phyloP scores from a whole-genome alignment of 75 land plant genomes.

The Cupressus sempervirens region DNA sequence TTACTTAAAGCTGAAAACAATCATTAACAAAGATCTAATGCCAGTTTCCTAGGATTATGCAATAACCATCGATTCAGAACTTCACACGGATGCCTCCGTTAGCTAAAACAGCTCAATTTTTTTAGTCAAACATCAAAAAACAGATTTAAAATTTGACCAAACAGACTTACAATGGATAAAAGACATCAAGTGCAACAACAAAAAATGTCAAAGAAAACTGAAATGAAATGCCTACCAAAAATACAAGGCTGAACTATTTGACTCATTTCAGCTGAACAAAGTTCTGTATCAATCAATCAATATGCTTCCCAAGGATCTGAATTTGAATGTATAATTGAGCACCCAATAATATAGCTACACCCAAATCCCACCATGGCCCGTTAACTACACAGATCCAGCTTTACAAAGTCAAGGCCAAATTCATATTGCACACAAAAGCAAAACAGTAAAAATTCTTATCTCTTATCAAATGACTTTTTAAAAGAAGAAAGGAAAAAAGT shows the following conservation, averaged over 20 bases:
- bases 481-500: neutral
- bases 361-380: constrained; percentile 8
- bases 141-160: neutral
- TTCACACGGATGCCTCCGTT: neutral
- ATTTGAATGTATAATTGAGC: neutral
- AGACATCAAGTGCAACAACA: neutral
- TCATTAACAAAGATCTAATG: neutral
- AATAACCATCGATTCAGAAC: constrained; percentile 1
- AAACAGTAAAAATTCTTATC: neutral
- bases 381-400: constrained; percentile 6
- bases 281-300: neutral
- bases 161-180: neutral
- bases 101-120: neutral
- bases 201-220: neutral
- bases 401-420: neutral
- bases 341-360: neutral
- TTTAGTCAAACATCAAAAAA: neutral
- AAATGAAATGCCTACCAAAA: neutral
- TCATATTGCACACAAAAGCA: neutral
- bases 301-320: constrained; percentile 2
- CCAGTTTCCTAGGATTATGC: neutral
- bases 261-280: neutral
- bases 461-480: neutral
- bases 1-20: neutral
- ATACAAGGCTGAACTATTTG: constrained; percentile 2